Evolutionary conservation across 768 basidiomycete genomes (phyloP).

Genomic region (Pisolithus albus): DNA sequence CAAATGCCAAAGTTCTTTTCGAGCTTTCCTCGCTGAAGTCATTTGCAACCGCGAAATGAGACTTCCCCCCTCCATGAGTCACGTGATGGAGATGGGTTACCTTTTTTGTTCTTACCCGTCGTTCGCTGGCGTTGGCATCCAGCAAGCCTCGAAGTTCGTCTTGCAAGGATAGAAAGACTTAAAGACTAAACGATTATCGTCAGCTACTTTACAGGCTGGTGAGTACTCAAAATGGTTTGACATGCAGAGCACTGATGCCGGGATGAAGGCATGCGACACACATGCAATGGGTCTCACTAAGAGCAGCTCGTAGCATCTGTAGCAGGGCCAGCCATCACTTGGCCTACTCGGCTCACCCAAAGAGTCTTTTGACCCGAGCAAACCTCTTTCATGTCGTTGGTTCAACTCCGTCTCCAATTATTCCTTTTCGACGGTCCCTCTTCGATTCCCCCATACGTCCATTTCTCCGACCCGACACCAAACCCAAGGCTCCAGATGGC

Average conservation of each 20-base stretch:
- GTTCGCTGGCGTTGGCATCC: no score
- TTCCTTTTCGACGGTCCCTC: conserved; percentile 5
- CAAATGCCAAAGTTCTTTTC: conserved; percentile 3
- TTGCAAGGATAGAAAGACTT: background rate
- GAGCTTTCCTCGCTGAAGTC: conserved; percentile 4
- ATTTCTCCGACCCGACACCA: conserved; percentile 4
- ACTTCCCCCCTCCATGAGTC: conserved; percentile 3
- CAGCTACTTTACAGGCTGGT: conserved; percentile 19
- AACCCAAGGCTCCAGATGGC: background rate
- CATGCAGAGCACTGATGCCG: background rate
- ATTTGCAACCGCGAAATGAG: no score
- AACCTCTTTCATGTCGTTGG: background rate
- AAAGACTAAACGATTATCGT: background rate
- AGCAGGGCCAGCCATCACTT: conserved; percentile 8
- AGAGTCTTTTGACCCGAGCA: background rate
- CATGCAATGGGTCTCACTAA: conserved; percentile 68
- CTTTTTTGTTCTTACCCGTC: background rate
- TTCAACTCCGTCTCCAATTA: background rate
- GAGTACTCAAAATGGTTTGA: conserved; percentile 1
- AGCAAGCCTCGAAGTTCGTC: no score
- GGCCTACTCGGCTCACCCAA: background rate
- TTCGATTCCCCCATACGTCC: conserved; percentile 3
- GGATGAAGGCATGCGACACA: conserved; percentile 48
- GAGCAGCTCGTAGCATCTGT: conserved; percentile 40
- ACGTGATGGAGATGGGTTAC: conserved; percentile 14